phyloP scores from a whole-genome alignment of 768 basidiomycete genomes.

The Rossbeevera mucosa region DNA sequence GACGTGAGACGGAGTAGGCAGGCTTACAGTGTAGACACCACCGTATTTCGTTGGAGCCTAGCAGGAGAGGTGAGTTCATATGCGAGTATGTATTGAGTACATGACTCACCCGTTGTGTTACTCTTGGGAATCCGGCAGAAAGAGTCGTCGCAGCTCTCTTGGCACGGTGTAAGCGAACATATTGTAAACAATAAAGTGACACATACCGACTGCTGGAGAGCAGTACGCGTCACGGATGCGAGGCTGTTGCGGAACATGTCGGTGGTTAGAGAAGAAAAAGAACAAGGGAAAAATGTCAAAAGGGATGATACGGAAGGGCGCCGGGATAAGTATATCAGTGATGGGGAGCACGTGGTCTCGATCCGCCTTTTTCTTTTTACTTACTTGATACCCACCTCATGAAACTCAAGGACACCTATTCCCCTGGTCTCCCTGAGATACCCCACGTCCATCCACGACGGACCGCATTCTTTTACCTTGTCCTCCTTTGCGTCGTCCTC shows the following conservation, averaged over 20 bases:
- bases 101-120: constrained; percentile 59
- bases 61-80: constrained; percentile 28
- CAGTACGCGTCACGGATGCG: constrained; percentile 51
- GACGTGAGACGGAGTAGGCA: neutral
- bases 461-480: constrained; percentile 52
- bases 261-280: constrained; percentile 15
- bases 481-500: constrained; percentile 49
- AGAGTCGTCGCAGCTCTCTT: constrained; percentile 74
- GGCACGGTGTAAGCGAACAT: constrained; percentile 3
- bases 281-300: constrained; percentile 13
- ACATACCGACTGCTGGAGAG: constrained; percentile 49
- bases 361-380: too few species aligned
- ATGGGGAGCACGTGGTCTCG: neutral
- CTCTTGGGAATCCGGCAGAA: constrained; percentile 73
- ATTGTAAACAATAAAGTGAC: constrained; percentile 1
- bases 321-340: neutral
- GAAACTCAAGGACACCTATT: neutral
- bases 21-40: constrained; percentile 81
- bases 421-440: constrained; percentile 29
- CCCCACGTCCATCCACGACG: constrained; percentile 38
- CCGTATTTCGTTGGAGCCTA: constrained; percentile 88
- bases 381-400: too few species aligned
- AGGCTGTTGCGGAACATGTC: constrained; percentile 65
- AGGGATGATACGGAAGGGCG: constrained; percentile 31
- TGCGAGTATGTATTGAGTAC: neutral